phyloP scores from a whole-genome alignment of 208 protist species.

The Acanthamoeba healyi region DNA sequence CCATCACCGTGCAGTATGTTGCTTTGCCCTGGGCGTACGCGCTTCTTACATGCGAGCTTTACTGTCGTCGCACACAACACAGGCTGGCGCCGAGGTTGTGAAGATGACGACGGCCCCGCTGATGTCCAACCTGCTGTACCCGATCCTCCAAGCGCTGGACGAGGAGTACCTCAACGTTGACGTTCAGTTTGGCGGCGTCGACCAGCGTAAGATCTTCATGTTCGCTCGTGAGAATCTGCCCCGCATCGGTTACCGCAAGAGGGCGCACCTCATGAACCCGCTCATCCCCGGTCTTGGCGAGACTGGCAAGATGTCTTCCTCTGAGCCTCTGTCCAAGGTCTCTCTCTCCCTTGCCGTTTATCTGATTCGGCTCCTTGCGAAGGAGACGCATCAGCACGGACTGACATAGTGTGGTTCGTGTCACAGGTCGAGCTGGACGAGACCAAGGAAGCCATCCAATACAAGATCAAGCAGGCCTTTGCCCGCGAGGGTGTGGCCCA shows the following conservation, averaged over 20 bases:
- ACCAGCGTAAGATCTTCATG: constrained; percentile 89
- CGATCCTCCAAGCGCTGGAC: constrained; percentile 84
- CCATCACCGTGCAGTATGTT: neutral
- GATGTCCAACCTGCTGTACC: constrained; percentile 83
- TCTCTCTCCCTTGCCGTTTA: constrained; percentile 38
- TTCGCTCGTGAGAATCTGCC: constrained; percentile 85
- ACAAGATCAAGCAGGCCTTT: constrained; percentile 82
- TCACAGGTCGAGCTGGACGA: constrained; percentile 79
- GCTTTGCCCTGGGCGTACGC: neutral
- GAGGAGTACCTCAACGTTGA: constrained; percentile 87
- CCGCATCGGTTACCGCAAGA: constrained; percentile 83
- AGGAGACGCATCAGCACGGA: no score
- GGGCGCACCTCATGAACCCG: constrained; percentile 86
- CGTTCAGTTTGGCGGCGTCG: constrained; percentile 87
- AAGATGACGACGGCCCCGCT: constrained; percentile 79
- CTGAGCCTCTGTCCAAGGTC: constrained; percentile 81
- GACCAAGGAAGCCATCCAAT: constrained; percentile 55
- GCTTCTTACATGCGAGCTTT: neutral
- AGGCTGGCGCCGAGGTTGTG: constrained; percentile 87
- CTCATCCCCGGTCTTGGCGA: constrained; percentile 84
- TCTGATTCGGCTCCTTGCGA: no score
- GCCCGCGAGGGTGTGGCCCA: constrained; percentile 78
- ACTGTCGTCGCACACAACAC: neutral
- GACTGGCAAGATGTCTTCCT: constrained; percentile 84
- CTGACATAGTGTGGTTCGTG: neutral